A percentile compares a stretch with the other conserved stretches of the same genome.
Conservation (phyloP, 1,284 basidiomycete species). For the Moesziomyces sp. region DNA sequence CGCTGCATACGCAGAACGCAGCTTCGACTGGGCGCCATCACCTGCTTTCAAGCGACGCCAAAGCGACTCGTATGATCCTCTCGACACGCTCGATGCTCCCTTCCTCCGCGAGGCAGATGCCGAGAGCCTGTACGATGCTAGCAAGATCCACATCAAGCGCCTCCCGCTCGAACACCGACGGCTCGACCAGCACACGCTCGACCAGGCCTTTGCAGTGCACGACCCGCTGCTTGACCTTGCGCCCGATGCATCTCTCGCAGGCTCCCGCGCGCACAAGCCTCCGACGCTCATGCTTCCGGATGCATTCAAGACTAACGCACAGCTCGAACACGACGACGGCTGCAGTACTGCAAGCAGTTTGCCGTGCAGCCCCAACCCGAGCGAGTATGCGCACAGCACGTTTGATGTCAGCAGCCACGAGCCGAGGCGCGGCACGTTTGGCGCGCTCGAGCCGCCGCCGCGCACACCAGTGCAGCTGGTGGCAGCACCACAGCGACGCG, state of each 20-base stretch:
- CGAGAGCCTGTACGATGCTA: not conserved
- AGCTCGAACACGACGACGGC: not conserved
- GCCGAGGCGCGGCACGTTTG: slow-evolving; percentile 15
- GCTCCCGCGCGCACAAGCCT: slow-evolving; percentile 4
- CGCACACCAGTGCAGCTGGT: slow-evolving; percentile 1
- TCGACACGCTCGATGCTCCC: too few relatives aligned
- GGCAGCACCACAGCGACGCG: not conserved
- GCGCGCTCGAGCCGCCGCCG: slow-evolving; percentile 2
- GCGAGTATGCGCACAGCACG: not conserved
- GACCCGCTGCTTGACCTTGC: slow-evolving; percentile 9
- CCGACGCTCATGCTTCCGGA: slow-evolving; percentile 9
- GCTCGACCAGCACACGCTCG: slow-evolving; percentile 10
- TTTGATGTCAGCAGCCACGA: not conserved
- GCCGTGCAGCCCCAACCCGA: not conserved
- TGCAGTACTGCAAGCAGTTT: not conserved
- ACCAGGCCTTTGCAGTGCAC: slow-evolving; percentile 15
- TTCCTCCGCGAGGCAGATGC: too few relatives aligned
- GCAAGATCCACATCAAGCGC: slow-evolving; percentile 15
- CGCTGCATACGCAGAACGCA: not conserved
- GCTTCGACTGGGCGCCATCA: slow-evolving; percentile 1
- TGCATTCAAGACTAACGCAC: not conserved
- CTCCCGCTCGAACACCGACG: slow-evolving; percentile 18
- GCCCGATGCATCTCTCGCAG: not conserved
- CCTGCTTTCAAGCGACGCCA: slow-evolving; percentile 14
- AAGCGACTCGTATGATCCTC: slow-evolving; percentile 10